Percentiles rank a stretch among this genome's conserved stretches.
These are phyloP conservation scores for Hyaloscypha finlandica DNA, from an alignment of 495 filamentous ascomycete species.

Conservation along the genomic window DNA sequence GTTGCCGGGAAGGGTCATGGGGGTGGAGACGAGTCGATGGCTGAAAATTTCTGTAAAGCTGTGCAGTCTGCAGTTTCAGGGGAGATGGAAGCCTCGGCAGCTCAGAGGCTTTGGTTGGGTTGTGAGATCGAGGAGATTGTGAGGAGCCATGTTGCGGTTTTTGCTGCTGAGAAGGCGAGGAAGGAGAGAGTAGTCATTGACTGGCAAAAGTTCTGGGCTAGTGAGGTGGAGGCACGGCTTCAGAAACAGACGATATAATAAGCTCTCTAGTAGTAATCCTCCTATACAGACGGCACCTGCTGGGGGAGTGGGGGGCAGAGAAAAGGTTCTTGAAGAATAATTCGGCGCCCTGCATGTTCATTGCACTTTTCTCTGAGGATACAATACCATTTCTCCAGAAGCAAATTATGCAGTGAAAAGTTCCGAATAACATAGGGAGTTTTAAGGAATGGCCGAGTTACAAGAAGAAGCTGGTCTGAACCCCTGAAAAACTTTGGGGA, in stretches of 20 bases:
- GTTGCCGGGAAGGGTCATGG: conserved; percentile 60
- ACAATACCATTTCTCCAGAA: too few species aligned
- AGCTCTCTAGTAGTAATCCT: too few species aligned
- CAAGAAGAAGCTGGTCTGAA: too few species aligned
- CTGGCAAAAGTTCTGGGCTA: conserved; percentile 79
- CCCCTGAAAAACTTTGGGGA: too few species aligned
- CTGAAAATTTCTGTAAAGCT: conserved; percentile 72
- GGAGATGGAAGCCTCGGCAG: conserved; percentile 63
- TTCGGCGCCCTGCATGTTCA: too few species aligned
- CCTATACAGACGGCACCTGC: too few species aligned
- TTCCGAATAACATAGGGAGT: too few species aligned
- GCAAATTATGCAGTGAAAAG: too few species aligned
- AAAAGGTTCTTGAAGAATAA: too few species aligned
- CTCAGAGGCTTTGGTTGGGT: conserved; percentile 73
- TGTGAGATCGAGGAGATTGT: conserved; percentile 81
- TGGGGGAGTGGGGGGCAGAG: too few species aligned
- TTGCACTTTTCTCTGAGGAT: too few species aligned
- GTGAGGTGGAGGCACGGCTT: conserved; percentile 34
- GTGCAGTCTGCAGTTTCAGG: conserved; percentile 71
- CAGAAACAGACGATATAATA: neutral
- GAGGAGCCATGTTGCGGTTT: conserved; percentile 85
- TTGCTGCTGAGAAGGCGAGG: conserved; percentile 86
- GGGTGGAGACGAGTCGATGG: conserved; percentile 81
- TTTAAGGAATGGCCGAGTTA: too few species aligned
- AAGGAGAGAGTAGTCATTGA: conserved; percentile 63